Evolutionary conservation across 2,329 filamentous ascomycete species (phyloP).

Genomic region (Sarocladium kiliense): DNA sequence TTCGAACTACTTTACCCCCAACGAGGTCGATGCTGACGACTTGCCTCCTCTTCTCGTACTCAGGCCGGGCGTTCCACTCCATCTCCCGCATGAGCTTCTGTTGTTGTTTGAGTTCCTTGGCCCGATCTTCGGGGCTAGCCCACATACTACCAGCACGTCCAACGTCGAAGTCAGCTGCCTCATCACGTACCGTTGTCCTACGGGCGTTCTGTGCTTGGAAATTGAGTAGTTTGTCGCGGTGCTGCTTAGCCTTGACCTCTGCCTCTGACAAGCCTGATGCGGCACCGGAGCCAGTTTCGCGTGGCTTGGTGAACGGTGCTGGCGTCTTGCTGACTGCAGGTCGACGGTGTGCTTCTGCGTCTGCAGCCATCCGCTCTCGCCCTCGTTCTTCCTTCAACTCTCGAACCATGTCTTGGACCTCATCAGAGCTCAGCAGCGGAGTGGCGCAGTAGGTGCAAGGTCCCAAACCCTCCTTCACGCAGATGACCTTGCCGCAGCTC

Average conservation of each 20-base stretch:
- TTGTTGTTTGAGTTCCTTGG: constrained; percentile 77
- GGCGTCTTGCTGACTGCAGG: constrained; percentile 60
- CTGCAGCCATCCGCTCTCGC: constrained; percentile 76
- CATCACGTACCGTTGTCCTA: constrained; percentile 79
- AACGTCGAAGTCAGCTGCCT: constrained; percentile 63
- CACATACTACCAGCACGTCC: constrained; percentile 57
- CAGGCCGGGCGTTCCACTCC: constrained; percentile 78
- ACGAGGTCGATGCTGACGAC: constrained; percentile 82
- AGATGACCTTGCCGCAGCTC: constrained; percentile 90
- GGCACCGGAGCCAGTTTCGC: constrained; percentile 19
- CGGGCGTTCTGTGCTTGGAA: constrained; percentile 85
- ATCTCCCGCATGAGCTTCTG: constrained; percentile 79
- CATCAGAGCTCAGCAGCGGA: constrained; percentile 63
- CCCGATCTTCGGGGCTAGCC: constrained; percentile 78
- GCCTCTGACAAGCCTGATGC: constrained; percentile 45
- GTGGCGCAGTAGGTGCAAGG: constrained; percentile 87
- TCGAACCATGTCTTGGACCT: constrained; percentile 80
- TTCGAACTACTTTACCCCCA: constrained; percentile 69
- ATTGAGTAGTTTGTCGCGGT: constrained; percentile 72
- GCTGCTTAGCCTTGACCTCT: constrained; percentile 65
- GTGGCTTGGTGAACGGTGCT: constrained; percentile 51
- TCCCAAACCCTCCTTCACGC: constrained; percentile 86
- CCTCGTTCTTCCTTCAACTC: constrained; percentile 82
- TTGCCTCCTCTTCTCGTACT: constrained; percentile 83
- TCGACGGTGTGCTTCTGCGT: constrained; percentile 64